Evolutionary conservation across 495 filamentous ascomycete genomes (phyloP), one percentile per base, ranked within the genome.

Genomic region (Penicillium turbatum): DNA sequence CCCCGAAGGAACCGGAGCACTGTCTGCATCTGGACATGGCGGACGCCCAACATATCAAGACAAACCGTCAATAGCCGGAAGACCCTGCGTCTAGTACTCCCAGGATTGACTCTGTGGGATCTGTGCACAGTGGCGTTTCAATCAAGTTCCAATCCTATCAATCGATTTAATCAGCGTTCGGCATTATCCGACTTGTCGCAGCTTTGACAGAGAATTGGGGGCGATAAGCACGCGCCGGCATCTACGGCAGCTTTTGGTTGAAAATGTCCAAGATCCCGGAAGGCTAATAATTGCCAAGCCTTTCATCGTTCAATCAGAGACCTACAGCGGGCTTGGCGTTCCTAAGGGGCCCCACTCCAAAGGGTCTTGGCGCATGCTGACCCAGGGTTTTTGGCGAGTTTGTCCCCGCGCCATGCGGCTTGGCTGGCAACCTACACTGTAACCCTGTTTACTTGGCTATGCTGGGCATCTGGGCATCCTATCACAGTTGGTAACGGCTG

Each of bases 11-110:
- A 16, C 35, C 53, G 57, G 57, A 31, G 57, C 37, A 52, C 21
- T 56, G n/a, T 16, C 57, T 56, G 30, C 11, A 55, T 55, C 24
- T 12, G 52, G 56, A 44, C 12, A 47, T 40, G 17, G 46, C 47
- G 19, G 10, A 15, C 6, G 16, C 30, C 30, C 15, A 26, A 19
- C 36, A 8, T 24, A 48, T 19, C 9, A 38, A 49, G 21, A 34
- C 26, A 37, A 49, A 54, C 56, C 57, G 57, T 60, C 48, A 45
- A 46, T 60, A 60, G 48, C 57, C 57, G 57, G 53, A 32, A 48
- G 44, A 52, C 36, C 38, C n/a, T 37, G 40, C 51, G 34, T 47
- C 49, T 15, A 4, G 24, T 15, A 35, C 27, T 35, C 9, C 32
- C 29, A 39, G 44, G 44, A 32, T 32, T 15, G 15, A n/a, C 16